Evolutionary conservation across 225 moss, liverwort and hornwort genomes (phyloP), one percentile per base, ranked within the genome.

Genomic region (Rhytidiadelphus loreus): DNA sequence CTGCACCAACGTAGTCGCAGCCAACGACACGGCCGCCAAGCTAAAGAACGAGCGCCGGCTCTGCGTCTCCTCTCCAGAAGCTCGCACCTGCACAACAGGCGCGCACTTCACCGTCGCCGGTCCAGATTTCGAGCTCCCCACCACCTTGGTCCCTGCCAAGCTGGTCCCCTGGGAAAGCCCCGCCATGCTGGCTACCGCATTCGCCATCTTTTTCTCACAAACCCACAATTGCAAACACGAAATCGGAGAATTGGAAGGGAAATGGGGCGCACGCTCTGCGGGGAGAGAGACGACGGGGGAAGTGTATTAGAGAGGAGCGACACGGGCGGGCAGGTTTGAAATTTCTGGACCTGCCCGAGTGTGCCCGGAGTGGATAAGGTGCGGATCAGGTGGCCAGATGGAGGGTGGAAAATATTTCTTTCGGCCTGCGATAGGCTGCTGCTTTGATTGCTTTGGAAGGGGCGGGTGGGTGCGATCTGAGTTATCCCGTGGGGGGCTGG

Each of bases 31-130:
- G 48, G 96, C 96, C 9, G 93, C 85, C 89, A 96, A 80, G 86
- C 92, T 90, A 29, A 98, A 89, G 78, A 96, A 86, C 20, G 96
- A 90, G 46, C 98, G 86, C 89, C 96, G 87, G 92, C 89, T 95
- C 87, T 94, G 94, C 39, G 86, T 85, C 68, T 91, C 93, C 72
- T 94, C 93, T 48, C 84, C 76, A 48, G 89, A 89, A 2, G 90
- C 94, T 5, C 93, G 92, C 91, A 95, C 90, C 19, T 90, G 91
- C 55, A 92, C 95, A 5, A 88, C 96, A 8, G 89, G 83, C 43
- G 87, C 93, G 70, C 84, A 89, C 83, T 86, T 94, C 13, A 43
- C 86, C 87, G 65, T 35, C 16, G 92, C 81, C 50, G 88, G 89
- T 46, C 81, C 88, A 12, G 78, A 56, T 30, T 71, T 32, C 62